Evolutionary conservation across 2,329 filamentous ascomycete species (phyloP).

Genomic region (Calonectria montana): DNA sequence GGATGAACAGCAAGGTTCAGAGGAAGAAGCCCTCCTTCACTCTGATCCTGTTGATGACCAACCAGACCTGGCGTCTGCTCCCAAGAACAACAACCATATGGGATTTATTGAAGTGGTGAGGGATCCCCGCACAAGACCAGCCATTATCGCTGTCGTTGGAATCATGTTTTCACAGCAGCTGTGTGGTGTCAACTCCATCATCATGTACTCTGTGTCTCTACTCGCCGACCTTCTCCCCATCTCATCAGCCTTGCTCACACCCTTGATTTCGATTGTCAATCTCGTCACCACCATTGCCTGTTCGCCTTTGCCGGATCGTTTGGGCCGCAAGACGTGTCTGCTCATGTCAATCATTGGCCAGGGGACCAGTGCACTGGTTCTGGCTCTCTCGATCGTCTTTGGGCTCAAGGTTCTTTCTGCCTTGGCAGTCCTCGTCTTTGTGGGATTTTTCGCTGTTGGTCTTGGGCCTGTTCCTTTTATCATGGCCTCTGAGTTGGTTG

Average conservation of each 20-base stretch:
- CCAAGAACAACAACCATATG: constrained; percentile 53
- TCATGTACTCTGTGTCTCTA: constrained; percentile 98
- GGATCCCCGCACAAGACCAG: constrained; percentile 75
- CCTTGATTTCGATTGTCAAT: constrained; percentile 88
- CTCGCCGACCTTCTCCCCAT: constrained; percentile 84
- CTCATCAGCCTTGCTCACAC: constrained; percentile 85
- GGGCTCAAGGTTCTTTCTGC: constrained; percentile 81
- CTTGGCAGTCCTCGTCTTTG: constrained; percentile 84
- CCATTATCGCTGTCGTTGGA: constrained; percentile 85
- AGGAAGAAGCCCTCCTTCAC: constrained; percentile 77
- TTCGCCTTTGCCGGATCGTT: constrained; percentile 85
- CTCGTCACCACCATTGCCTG: constrained; percentile 84
- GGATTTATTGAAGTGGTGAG: constrained; percentile 74
- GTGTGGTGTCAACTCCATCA: constrained; percentile 94
- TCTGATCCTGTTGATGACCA: constrained; percentile 44
- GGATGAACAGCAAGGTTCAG: constrained; percentile 58
- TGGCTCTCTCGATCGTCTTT: constrained; percentile 84
- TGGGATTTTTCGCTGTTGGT: constrained; percentile 89
- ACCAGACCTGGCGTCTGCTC: constrained; percentile 13
- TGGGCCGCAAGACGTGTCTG: constrained; percentile 89
- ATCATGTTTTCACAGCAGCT: constrained; percentile 95
- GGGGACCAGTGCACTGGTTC: constrained; percentile 78
- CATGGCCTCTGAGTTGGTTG: constrained; percentile 89
- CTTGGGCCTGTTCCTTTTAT: constrained; percentile 96
- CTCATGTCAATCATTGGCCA: constrained; percentile 87